Evolutionary conservation across 2,329 filamentous ascomycete species (phyloP), one percentile per base, ranked within the genome.

Genomic region (Chaetoscypha palmicola): DNA sequence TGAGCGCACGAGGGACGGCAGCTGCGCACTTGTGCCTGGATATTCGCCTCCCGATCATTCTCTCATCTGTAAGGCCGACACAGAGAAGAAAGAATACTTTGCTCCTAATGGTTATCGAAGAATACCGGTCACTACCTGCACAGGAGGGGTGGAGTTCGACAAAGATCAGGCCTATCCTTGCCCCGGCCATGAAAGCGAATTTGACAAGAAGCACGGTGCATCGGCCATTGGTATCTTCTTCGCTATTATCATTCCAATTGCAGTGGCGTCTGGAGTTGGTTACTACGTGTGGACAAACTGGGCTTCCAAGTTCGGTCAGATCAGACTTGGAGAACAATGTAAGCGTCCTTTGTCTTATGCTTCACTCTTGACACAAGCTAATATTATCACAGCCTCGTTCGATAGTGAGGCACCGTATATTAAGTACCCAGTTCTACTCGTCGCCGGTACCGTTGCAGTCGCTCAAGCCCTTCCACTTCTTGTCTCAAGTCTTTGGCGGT

Each of bases 261-360:
- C 67, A 1, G 68, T 81, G 1, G 91, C 92, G 1, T 75, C 69
- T 1, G 81, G 72, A 3, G 72, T 83, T 11, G 92, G 92, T 30
- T 96, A 86, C 71, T 96, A 81, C 66, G 82, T 91, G 16, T 95
- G 82, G 71, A 77, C 71, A 48, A 86, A 86, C 65, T 96, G 87
- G 86, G 81, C 81, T 56, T 80, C 81, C 64, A 94, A 94, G 62
- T 94, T 97, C 62, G 92, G 92, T 9, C 83, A 91, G 62, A 91
- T 98, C 61, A 78, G 88, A 17, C 78, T 98, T 11, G 92, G 92
- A 44, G 92, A 96, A 58, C 66, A 69, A 52, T 66, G 68, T 54
- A 57, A 51, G 59, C 50, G 21, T 34, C 22, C 17, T 19, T 38
- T 16, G n/a, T 21, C 16, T 21, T 28, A 24, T 17, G 9, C 7